phyloP scores from a whole-genome alignment of 441 rosid genomes.

The Lepidium campestre region DNA sequence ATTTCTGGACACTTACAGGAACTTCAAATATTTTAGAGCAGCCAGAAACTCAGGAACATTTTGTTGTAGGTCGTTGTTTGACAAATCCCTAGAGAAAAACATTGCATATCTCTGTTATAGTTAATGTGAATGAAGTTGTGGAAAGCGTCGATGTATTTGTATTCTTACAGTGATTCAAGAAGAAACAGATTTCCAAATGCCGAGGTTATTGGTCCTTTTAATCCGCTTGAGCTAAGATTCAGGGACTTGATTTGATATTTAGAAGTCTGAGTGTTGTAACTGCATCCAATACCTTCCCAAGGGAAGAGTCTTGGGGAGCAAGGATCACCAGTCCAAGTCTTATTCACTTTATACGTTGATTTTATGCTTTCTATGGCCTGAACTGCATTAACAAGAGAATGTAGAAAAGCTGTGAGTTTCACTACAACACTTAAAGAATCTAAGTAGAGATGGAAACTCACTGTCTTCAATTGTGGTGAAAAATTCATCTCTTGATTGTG shows the following conservation, averaged over 20 bases:
- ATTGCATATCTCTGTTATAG: background rate
- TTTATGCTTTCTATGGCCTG: conserved; percentile 36
- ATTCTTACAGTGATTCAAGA: conserved; percentile 44
- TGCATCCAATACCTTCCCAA: conserved; percentile 60
- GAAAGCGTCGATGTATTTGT: background rate
- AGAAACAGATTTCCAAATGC: conserved; percentile 32
- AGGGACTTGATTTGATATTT: conserved; percentile 38
- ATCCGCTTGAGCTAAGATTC: conserved; percentile 45
- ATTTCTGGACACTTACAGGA: conserved; percentile 31
- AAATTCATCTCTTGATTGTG: conserved; percentile 7
- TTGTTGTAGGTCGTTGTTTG: conserved; percentile 39
- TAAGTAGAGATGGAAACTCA: conserved; percentile 3
- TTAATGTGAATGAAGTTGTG: background rate
- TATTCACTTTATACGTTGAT: conserved; percentile 22
- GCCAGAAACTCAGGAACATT: conserved; percentile 34
- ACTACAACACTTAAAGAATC: background rate
- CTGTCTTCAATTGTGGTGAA: conserved; percentile 22
- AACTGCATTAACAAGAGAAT: conserved; percentile 18
- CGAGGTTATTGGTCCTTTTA: conserved; percentile 38
- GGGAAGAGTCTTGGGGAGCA: conserved; percentile 35
- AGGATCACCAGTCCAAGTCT: conserved; percentile 63
- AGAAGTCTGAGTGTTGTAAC: conserved; percentile 8
- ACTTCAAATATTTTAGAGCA: conserved; percentile 29
- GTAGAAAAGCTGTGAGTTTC: background rate
- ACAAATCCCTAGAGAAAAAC: conserved; percentile 38